A percentile compares a stretch with the other conserved stretches of the same genome.
These are phyloP conservation scores for Brassica juncea DNA, from an alignment of 345 rosid species.

Conservation along the genomic window DNA sequence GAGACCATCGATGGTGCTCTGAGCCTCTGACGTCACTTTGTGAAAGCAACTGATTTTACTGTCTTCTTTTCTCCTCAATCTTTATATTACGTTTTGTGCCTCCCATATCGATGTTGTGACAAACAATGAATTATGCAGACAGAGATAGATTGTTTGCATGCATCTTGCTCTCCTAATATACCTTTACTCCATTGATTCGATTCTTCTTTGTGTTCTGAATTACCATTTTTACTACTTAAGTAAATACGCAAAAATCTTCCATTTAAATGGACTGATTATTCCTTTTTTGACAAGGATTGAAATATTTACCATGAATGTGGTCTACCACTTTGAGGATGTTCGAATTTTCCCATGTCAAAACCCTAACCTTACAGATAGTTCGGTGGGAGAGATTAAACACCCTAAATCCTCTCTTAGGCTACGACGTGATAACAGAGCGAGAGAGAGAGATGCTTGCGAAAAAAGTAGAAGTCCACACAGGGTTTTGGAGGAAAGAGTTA, in stretches of 20 bases:
- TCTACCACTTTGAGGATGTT: no score
- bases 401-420: no score
- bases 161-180: conserved; percentile 6
- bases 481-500: no score
- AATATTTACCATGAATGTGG: no score
- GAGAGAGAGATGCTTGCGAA: no score
- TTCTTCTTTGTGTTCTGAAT: background rate
- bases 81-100: conserved; percentile 6
- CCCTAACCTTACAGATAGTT: no score
- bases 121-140: background rate
- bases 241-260: background rate
- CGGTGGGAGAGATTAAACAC: no score
- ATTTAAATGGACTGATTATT: no score
- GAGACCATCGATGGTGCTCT: no score
- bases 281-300: no score
- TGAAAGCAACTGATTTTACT: conserved; percentile 2
- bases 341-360: no score
- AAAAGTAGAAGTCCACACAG: no score
- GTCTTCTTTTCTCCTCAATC: background rate
- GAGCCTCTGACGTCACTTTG: background rate
- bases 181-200: background rate
- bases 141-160: background rate
- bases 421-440: background rate
- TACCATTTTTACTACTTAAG: conserved; percentile 1
- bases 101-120: conserved; percentile 18